A percentile compares a stretch with the other conserved stretches of the same genome.
These are phyloP conservation scores for Tripterygium wilfordii DNA, from an alignment of 177 flowering plant genomes.

Conservation along the genomic window DNA sequence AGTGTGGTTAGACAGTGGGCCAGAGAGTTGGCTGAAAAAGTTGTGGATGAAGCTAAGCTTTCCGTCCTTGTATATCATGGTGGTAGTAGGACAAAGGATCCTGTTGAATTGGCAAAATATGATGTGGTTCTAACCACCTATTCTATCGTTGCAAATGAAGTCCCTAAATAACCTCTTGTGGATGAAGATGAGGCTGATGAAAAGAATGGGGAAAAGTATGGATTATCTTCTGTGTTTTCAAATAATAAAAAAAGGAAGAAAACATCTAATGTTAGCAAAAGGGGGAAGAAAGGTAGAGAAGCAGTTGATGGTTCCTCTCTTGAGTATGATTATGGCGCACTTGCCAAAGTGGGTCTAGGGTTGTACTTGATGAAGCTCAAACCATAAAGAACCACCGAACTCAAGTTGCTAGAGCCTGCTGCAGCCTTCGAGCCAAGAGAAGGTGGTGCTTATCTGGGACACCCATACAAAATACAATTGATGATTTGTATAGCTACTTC, in stretches of 20 bases:
- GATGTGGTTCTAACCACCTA: constrained; percentile 97
- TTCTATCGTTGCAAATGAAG: constrained; percentile 86
- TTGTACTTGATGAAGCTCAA: constrained; percentile 96
- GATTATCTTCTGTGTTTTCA: constrained; percentile 58
- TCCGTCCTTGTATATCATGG: constrained; percentile 83
- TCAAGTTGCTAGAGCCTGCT: constrained; percentile 94
- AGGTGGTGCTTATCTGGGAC: constrained; percentile 99
- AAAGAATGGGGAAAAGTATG: constrained; percentile 48
- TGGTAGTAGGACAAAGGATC: constrained; percentile 73
- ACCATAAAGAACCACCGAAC: constrained; percentile 95
- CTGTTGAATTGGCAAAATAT: constrained; percentile 68
- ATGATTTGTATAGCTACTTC: constrained; percentile 96
- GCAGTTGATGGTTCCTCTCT: constrained; percentile 34
- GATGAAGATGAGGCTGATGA: constrained; percentile 77
- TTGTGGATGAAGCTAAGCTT: constrained; percentile 55
- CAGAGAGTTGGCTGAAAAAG: constrained; percentile 82
- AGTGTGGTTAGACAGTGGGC: constrained; percentile 97
- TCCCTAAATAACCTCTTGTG: constrained; percentile 79
- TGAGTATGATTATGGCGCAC: constrained; percentile 59
- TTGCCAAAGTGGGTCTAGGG: constrained; percentile 81
- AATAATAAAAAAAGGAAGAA: constrained; percentile 56
- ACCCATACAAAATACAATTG: constrained; percentile 91
- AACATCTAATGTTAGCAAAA: constrained; percentile 35
- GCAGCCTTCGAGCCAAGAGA: constrained; percentile 89
- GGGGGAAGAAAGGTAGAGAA: constrained; percentile 57